Conservation (phyloP, 192 early-diverging fungal species). For the Backusella sp. region DNA sequence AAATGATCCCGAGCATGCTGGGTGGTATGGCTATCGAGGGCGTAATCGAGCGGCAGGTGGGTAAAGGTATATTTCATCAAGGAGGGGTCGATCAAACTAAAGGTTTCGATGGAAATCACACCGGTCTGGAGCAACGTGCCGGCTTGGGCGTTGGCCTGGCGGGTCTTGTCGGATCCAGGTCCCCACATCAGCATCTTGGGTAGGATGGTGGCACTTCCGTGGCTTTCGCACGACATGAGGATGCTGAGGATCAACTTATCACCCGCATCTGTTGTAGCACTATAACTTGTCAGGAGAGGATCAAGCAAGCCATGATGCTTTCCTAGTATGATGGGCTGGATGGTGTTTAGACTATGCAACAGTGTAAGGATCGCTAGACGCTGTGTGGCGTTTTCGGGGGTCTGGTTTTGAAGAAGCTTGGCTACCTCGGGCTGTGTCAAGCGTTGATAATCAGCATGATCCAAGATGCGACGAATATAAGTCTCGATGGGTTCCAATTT, state of each 20-base stretch:
- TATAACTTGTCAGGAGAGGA: slow-evolving; percentile 51
- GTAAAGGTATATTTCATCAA: slow-evolving; percentile 63
- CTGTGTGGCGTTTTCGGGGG: slow-evolving; percentile 32
- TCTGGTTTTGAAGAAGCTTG: slow-evolving; percentile 27
- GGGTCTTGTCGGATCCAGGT: slow-evolving; percentile 41
- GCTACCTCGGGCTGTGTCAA: slow-evolving; percentile 33
- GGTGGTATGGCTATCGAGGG: slow-evolving; percentile 15
- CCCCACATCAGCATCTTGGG: slow-evolving; percentile 59
- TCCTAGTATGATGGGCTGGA: slow-evolving; percentile 48
- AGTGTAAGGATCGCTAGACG: slow-evolving; percentile 50
- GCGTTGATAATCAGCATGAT: slow-evolving; percentile 39
- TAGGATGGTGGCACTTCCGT: slow-evolving; percentile 58
- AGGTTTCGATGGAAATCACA: slow-evolving; percentile 53
- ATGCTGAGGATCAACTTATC: slow-evolving; percentile 61
- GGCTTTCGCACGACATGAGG: slow-evolving; percentile 54
- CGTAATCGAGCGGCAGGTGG: slow-evolving; percentile 48
- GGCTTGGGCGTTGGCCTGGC: slow-evolving; percentile 36
- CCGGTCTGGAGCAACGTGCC: slow-evolving; percentile 31
- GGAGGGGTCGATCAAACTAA: slow-evolving; percentile 59
- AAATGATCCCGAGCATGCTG: neutral
- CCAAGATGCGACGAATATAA: slow-evolving; percentile 34
- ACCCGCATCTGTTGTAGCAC: slow-evolving; percentile 48
- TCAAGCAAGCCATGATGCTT: slow-evolving; percentile 47
- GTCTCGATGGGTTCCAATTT: slow-evolving; percentile 36
- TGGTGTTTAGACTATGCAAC: slow-evolving; percentile 47